phyloP scores from a whole-genome alignment of 805 yeast genomes.

The Saccharomycopsis schoenii region DNA sequence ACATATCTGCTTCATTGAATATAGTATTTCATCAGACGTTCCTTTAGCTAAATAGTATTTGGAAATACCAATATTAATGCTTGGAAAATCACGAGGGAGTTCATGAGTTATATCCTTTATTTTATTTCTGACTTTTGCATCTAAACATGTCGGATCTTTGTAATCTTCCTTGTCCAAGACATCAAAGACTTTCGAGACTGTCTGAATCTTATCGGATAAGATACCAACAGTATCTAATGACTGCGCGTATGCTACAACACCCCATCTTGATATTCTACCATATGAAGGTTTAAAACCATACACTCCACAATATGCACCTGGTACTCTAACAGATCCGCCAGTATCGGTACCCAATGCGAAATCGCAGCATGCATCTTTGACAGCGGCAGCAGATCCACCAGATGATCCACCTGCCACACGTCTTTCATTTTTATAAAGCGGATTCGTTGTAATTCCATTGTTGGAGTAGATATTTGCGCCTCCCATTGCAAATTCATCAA shows the following conservation, averaged over 20 bases:
- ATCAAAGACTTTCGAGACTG: slow-evolving; percentile 39
- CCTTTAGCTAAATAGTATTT: slow-evolving; percentile 53
- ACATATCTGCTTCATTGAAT: slow-evolving; percentile 39
- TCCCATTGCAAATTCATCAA: slow-evolving; percentile 99
- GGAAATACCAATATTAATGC: slow-evolving; percentile 61
- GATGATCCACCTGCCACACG: slow-evolving; percentile 82
- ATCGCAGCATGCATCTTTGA: slow-evolving; percentile 59
- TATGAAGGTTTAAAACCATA: slow-evolving; percentile 90
- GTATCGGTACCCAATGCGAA: slow-evolving; percentile 91
- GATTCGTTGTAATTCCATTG: slow-evolving; percentile 52
- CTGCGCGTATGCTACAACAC: slow-evolving; percentile 88
- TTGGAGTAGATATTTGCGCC: slow-evolving; percentile 48
- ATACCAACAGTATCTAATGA: slow-evolving; percentile 92
- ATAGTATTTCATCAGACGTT: slow-evolving; percentile 36
- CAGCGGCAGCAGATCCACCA: slow-evolving; percentile 94
- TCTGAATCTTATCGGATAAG: slow-evolving; percentile 39
- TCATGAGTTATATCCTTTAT: slow-evolving; percentile 18
- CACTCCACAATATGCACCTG: slow-evolving; percentile 79
- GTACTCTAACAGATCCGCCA: slow-evolving; percentile 91
- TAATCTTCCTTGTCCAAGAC: slow-evolving; percentile 52
- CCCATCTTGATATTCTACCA: slow-evolving; percentile 87
- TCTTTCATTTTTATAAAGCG: slow-evolving; percentile 29
- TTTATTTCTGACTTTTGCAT: slow-evolving; percentile 27
- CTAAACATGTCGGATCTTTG: slow-evolving; percentile 71
- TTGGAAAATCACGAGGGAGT: slow-evolving; percentile 12